These are phyloP conservation scores for Ogataea trehaloabstinens DNA, from an alignment of 805 yeast species.

Conservation along the genomic window DNA sequence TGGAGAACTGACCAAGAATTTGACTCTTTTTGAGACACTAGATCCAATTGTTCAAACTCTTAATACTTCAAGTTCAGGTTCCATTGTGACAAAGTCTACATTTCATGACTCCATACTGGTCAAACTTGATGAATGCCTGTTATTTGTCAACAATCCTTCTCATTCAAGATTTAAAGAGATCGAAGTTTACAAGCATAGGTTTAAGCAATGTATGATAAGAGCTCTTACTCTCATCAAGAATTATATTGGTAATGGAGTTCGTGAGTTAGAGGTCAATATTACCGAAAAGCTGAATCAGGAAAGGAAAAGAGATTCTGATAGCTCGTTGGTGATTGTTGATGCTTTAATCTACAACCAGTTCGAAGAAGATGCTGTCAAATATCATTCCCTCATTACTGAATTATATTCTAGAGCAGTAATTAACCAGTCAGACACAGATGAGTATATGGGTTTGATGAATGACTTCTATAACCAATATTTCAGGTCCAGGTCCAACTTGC, in stretches of 20 bases:
- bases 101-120: slow-evolving; percentile 51
- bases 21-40: slow-evolving; percentile 65
- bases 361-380: slow-evolving; percentile 29
- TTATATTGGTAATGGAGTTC: slow-evolving; percentile 51
- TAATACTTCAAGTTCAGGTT: slow-evolving; percentile 61
- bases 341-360: slow-evolving; percentile 70
- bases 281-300: slow-evolving; percentile 19
- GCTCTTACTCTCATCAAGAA: slow-evolving; percentile 73
- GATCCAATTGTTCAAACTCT: slow-evolving; percentile 68
- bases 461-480: slow-evolving; percentile 70
- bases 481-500: slow-evolving; percentile 48
- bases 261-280: slow-evolving; percentile 29
- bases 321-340: slow-evolving; percentile 46
- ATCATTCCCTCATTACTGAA: slow-evolving; percentile 24
- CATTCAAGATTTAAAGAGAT: slow-evolving; percentile 60
- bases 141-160: slow-evolving; percentile 51
- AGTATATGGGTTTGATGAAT: slow-evolving; percentile 62
- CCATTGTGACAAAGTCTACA: slow-evolving; percentile 59
- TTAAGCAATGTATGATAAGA: slow-evolving; percentile 80
- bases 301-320: slow-evolving; percentile 14
- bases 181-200: slow-evolving; percentile 65
- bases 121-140: slow-evolving; percentile 65
- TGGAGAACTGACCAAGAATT: slow-evolving; percentile 43
- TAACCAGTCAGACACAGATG: slow-evolving; percentile 24
- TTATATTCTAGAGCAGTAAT: slow-evolving; percentile 25